Evolutionary conservation across 1,139 yeast genomes (phyloP).

Genomic region (Lodderomyces oxycetoniae): DNA sequence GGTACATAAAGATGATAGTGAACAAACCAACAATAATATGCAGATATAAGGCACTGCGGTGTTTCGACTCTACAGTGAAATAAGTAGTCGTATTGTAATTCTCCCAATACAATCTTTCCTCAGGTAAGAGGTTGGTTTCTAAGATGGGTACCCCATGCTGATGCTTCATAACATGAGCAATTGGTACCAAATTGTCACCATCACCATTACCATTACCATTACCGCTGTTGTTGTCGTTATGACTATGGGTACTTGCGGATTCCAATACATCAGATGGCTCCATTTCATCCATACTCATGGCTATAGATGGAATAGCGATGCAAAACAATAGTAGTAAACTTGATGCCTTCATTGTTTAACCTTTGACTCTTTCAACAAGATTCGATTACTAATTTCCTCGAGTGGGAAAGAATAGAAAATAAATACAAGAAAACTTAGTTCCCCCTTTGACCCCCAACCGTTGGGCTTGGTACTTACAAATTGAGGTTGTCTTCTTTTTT

Average conservation of each 20-base stretch:
- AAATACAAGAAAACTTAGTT: too few relatives aligned
- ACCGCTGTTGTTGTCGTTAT: slow-evolving; percentile 5
- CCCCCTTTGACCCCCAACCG: too few relatives aligned
- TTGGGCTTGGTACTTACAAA: too few relatives aligned
- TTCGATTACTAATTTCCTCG: too few relatives aligned
- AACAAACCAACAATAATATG: slow-evolving; percentile 50
- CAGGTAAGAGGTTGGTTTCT: slow-evolving; percentile 62
- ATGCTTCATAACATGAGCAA: slow-evolving; percentile 50
- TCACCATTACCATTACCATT: background rate
- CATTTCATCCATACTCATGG: slow-evolving; percentile 14
- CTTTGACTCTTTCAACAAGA: too few relatives aligned
- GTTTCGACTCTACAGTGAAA: slow-evolving; percentile 51
- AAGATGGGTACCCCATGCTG: slow-evolving; percentile 76
- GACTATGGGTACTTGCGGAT: background rate
- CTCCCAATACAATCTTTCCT: slow-evolving; percentile 76
- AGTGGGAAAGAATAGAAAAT: too few relatives aligned
- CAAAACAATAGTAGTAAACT: slow-evolving; percentile 10
- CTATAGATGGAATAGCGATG: slow-evolving; percentile 7
- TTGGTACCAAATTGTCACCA: slow-evolving; percentile 22
- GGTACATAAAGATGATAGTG: slow-evolving; percentile 59
- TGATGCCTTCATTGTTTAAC: slow-evolving; percentile 9
- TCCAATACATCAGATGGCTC: background rate
- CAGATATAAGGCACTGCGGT: slow-evolving; percentile 48
- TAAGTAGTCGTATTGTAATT: slow-evolving; percentile 76
- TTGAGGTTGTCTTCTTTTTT: too few relatives aligned